phyloP scores from a whole-genome alignment of 2,329 filamentous ascomycete genomes.

The Colletotrichum australisinense region DNA sequence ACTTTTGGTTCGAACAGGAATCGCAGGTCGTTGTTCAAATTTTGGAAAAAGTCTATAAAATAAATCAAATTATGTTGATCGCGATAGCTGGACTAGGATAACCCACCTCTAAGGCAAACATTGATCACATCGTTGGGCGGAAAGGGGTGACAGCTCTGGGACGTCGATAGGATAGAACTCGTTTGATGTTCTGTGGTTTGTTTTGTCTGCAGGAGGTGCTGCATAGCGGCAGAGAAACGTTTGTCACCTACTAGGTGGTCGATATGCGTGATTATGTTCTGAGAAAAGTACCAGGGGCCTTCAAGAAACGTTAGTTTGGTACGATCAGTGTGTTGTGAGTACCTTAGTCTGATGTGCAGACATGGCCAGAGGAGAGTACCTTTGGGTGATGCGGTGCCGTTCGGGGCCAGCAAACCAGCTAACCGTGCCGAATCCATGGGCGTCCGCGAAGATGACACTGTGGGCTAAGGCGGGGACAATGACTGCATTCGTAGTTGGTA shows the following conservation, averaged over 20 bases:
- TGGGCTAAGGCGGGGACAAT: no score
- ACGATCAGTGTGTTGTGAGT: no score
- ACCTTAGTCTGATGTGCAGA: no score
- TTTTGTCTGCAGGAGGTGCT: not conserved
- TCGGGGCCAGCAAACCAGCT: no score
- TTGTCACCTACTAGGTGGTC: conserved; percentile 5
- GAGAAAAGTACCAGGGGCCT: no score
- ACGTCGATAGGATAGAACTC: not conserved
- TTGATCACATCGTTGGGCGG: conserved; percentile 18
- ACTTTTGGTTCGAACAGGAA: not conserved
- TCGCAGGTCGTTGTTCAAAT: not conserved
- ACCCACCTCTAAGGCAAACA: not conserved
- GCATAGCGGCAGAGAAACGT: conserved; percentile 8
- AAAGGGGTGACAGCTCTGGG: not conserved
- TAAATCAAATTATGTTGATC: fast-evolving
- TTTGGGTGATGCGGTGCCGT: no score
- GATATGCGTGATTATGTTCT: conserved; percentile 5
- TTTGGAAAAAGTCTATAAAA: conserved; percentile 1
- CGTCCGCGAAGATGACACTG: no score
- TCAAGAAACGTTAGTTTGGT: no score
- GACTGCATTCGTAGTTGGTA: no score
- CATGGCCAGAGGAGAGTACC: no score
- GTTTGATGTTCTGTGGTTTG: not conserved
- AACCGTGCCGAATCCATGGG: no score
- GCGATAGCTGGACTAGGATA: not conserved